phyloP scores from a whole-genome alignment of 2,329 filamentous ascomycete genomes.

The Colletotrichum incanum region DNA sequence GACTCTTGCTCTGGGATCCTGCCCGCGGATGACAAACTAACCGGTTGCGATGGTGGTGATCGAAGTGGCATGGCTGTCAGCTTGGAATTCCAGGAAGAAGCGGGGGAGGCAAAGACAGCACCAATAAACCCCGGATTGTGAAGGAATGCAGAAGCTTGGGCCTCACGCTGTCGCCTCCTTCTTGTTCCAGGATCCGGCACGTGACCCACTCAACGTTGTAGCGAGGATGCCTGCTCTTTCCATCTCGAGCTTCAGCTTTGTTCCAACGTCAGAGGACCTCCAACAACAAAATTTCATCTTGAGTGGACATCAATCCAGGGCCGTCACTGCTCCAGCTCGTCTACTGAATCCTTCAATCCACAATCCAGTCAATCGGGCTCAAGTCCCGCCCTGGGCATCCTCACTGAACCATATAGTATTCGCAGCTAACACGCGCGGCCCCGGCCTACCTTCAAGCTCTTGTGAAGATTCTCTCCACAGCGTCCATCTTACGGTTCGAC shows the following conservation, averaged over 20 bases:
- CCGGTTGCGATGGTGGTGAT: not conserved
- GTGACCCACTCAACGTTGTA: constrained; percentile 24
- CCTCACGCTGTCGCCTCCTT: not conserved
- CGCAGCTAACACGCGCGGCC: constrained; percentile 3
- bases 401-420: not conserved
- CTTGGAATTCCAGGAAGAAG: constrained; percentile 8
- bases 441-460: not conserved
- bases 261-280: constrained; percentile 25
- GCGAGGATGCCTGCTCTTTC: constrained; percentile 27
- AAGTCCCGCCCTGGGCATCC: not conserved
- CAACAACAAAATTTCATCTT: not conserved
- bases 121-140: not conserved
- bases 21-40: not conserved
- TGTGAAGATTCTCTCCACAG: not conserved
- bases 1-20: not conserved
- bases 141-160: constrained; percentile 30
- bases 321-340: not conserved
- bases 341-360: not conserved
- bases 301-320: not conserved
- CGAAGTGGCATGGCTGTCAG: not conserved
- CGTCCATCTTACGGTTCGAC: not conserved
- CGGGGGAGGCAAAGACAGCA: not conserved
- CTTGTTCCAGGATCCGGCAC: constrained; percentile 14
- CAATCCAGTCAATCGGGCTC: not conserved
- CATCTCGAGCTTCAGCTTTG: constrained; percentile 35